Conservation (phyloP, 371 early-diverging fungal species). For the Rhizopus stolonifer region DNA sequence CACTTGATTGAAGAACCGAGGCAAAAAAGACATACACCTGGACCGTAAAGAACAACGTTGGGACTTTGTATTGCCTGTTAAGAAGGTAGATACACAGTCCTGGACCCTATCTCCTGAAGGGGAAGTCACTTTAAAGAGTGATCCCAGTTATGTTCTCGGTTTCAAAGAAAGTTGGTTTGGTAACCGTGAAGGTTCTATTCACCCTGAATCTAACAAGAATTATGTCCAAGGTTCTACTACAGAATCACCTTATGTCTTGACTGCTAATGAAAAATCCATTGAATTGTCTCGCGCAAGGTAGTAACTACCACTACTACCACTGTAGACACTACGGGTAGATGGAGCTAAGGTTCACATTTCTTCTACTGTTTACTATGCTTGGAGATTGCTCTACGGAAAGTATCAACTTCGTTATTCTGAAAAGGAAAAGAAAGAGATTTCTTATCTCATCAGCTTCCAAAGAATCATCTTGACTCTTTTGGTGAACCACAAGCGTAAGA, state of each 20-base stretch:
- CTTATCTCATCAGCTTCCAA: conserved; percentile 26
- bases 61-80: conserved; percentile 43
- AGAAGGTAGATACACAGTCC: conserved; percentile 31
- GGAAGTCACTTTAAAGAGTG: conserved; percentile 40
- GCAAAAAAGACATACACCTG: conserved; percentile 9
- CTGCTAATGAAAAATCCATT: conserved; percentile 29
- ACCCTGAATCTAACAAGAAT: conserved; percentile 40
- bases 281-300: conserved; percentile 13
- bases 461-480: conserved; percentile 28
- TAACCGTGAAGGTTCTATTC: conserved; percentile 46
- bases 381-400: conserved; percentile 37
- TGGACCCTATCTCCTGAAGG: conserved; percentile 39
- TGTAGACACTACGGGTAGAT: conserved; percentile 25
- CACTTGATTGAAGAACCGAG: no score
- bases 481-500: conserved; percentile 21
- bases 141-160: conserved; percentile 47
- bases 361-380: conserved; percentile 27
- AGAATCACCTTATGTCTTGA: conserved; percentile 40
- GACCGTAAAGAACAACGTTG: conserved; percentile 49
- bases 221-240: conserved; percentile 29
- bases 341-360: conserved; percentile 26
- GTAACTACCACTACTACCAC: conserved; percentile 3
- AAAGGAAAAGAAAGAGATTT: conserved; percentile 29
- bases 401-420: conserved; percentile 33
- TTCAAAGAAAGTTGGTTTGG: conserved; percentile 52